Evolutionary conservation across 176 grass and related monocot species (phyloP).

Genomic region (Zizania latifolia): DNA sequence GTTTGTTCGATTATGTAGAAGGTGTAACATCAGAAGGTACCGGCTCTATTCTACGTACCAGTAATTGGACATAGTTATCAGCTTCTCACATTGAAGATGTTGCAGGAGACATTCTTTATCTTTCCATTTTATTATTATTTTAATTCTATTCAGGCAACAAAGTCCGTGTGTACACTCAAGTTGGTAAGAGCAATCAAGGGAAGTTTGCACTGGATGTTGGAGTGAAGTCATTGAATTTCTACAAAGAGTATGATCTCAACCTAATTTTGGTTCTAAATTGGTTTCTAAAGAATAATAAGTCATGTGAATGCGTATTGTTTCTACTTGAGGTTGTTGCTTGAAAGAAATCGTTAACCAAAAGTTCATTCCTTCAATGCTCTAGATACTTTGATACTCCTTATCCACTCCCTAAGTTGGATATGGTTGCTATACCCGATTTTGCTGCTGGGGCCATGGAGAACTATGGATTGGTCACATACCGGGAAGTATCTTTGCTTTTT

Average conservation of each 20-base stretch:
- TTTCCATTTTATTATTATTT: conserved; percentile 17
- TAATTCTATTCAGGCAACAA: conserved; percentile 47
- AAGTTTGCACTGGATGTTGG: conserved; percentile 87
- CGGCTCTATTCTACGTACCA: background rate
- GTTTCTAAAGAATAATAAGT: conserved; percentile 10
- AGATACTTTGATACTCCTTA: conserved; percentile 90
- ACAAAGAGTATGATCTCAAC: conserved; percentile 55
- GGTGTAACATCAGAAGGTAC: conserved; percentile 50
- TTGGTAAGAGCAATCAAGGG: conserved; percentile 65
- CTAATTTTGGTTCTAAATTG: background rate
- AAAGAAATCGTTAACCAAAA: conserved; percentile 19
- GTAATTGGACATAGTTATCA: background rate
- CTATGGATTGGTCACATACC: conserved; percentile 80
- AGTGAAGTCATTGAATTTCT: conserved; percentile 66
- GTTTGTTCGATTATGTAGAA: conserved; percentile 74
- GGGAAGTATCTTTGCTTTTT: conserved; percentile 70
- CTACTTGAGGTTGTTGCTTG: background rate
- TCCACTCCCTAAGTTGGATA: conserved; percentile 94
- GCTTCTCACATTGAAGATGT: background rate
- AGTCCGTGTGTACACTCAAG: conserved; percentile 76
- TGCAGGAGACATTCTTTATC: background rate
- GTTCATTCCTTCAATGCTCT: background rate
- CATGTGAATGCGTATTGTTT: background rate
- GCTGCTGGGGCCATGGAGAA: conserved; percentile 91
- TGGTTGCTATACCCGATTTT: conserved; percentile 91